phyloP scores from a whole-genome alignment of 805 yeast genomes.

The Lachancea fermentati region DNA sequence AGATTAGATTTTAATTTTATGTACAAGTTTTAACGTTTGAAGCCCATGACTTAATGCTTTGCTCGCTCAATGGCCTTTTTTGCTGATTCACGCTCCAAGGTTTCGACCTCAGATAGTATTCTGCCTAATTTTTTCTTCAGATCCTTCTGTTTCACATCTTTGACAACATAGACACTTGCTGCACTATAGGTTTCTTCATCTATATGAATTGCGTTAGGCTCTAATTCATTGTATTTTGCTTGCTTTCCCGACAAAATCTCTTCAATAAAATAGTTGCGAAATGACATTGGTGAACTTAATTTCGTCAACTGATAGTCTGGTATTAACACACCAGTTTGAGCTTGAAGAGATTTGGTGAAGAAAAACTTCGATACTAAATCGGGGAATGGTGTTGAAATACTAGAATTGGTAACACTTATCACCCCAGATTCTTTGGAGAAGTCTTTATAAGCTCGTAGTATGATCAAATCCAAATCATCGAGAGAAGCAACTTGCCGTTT shows the following conservation, averaged over 20 bases:
- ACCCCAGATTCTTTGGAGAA: slow-evolving; percentile 1
- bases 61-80: slow-evolving; percentile 23
- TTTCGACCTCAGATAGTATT: slow-evolving; percentile 42
- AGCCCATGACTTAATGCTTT: no score
- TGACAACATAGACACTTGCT: slow-evolving; percentile 50
- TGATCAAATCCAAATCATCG: slow-evolving; percentile 23
- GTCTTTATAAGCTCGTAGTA: slow-evolving; percentile 15
- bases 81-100: slow-evolving; percentile 25
- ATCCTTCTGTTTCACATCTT: slow-evolving; percentile 42
- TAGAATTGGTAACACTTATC: slow-evolving; percentile 11
- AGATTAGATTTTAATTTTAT: no score
- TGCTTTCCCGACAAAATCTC: slow-evolving; percentile 31
- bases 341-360: slow-evolving; percentile 33
- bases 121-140: slow-evolving; percentile 42
- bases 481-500: slow-evolving; percentile 21
- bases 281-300: slow-evolving; percentile 25
- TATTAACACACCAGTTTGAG: slow-evolving; percentile 34
- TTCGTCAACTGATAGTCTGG: slow-evolving; percentile 36
- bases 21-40: neutral
- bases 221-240: slow-evolving; percentile 48
- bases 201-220: slow-evolving; percentile 71
- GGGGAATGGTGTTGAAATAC: slow-evolving; percentile 19
- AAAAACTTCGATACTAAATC: slow-evolving; percentile 33
- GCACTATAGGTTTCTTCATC: slow-evolving; percentile 50
- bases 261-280: slow-evolving; percentile 24